Evolutionary conservation across 768 basidiomycete genomes (phyloP), one percentile per base, ranked within the genome.

Genomic region (Solioccasus polychromus): DNA sequence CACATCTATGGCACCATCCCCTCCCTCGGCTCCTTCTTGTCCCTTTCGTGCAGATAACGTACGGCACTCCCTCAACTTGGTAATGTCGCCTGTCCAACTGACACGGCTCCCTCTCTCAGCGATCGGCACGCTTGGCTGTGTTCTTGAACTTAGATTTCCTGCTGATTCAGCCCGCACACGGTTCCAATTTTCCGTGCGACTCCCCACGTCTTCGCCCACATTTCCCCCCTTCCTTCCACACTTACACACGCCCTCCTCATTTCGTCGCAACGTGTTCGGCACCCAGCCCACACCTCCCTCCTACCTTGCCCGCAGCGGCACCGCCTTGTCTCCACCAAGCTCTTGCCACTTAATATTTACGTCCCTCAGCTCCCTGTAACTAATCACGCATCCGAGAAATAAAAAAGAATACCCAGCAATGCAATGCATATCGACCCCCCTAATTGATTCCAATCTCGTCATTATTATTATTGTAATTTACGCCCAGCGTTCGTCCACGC

Each of bases 61-160:
- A 66, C 61, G 48, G 45, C 63, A 61, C 42, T 19, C 47, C 52
- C 62, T 43, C 60, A 35, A 64, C 29, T 8, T 1, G 62, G 62
- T 12, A 56, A 58, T 62, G 62, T 66, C 54, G 50, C 59, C 59
- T 64, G 49, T 48, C 51, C 60, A 57, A 62, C 57, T 64, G 60
- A 64, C 61, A 61, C 63, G 40, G 32, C 50, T 50, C 55, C 26
- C 53, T 42, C 39, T 43, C 55, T 49, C 64, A 53, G 59, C 59
- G 62, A 63, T 63, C 53, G 61, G 62, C 62, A 64, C 54, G 26
- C 39, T 39, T 15, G 57, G 54, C 60, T 60, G 60, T 61, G 59
- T 19, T 42, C 19, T 28, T 31, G 42, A 53, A 47, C 48, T 58
- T 54, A 57, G 52, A 62, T 52, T 51, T 23, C 22, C 22, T 39